Percentiles rank a stretch among this genome's conserved stretches.
phyloP scores from a whole-genome alignment of 2,329 filamentous ascomycete species.

The Colletotrichum liriopes region DNA sequence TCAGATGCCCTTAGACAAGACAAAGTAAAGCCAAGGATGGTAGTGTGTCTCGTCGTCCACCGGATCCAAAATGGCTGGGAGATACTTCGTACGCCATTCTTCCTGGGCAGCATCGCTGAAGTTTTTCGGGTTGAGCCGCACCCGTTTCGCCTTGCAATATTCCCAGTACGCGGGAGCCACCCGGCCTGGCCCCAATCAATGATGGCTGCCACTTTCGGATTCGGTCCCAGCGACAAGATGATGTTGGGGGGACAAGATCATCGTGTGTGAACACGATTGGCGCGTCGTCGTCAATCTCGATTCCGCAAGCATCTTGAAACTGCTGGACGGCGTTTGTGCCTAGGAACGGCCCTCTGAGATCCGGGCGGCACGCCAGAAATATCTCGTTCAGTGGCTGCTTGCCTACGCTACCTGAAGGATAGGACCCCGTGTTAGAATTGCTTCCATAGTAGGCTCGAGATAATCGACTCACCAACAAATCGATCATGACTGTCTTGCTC shows the following conservation, averaged over 20 bases:
- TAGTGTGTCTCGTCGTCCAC: background rate
- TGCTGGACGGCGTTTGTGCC: background rate
- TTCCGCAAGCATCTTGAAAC: background rate
- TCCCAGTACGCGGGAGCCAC: constrained; percentile 8
- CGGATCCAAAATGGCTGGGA: background rate
- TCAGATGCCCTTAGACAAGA: background rate
- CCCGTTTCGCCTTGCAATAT: constrained; percentile 2
- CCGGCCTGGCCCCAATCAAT: background rate
- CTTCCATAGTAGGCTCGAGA: background rate
- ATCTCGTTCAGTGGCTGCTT: background rate
- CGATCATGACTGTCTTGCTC: background rate
- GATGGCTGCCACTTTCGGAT: background rate
- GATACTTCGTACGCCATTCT: constrained; percentile 3
- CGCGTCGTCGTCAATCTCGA: background rate
- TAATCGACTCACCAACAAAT: background rate
- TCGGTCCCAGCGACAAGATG: background rate
- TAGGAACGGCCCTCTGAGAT: background rate
- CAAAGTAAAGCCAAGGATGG: background rate
- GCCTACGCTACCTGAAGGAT: background rate
- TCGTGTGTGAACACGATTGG: constrained; percentile 6
- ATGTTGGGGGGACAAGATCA: background rate
- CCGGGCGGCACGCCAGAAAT: background rate
- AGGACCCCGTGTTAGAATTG: background rate
- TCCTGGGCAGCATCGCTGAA: background rate
- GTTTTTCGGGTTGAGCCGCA: background rate